A percentile compares a stretch with the other conserved stretches of the same genome.
Conservation (phyloP, 2,329 filamentous ascomycete genomes). For the Byssothecium circinans region DNA sequence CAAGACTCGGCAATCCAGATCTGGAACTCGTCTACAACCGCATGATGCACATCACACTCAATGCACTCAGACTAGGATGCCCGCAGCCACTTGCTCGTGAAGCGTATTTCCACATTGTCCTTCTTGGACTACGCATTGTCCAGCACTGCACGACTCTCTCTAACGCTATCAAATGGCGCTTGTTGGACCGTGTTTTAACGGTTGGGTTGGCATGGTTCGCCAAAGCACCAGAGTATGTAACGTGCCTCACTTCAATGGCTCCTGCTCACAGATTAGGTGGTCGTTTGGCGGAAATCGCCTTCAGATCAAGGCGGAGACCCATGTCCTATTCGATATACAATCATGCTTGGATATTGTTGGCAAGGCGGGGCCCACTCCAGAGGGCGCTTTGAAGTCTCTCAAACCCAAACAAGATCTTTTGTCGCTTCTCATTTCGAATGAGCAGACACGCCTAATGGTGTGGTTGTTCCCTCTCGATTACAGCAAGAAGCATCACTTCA, state of each 20-base stretch:
- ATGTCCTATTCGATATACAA: constrained; percentile 75
- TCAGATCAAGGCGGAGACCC: constrained; percentile 90
- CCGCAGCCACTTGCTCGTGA: constrained; percentile 89
- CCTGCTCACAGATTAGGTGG: constrained; percentile 60
- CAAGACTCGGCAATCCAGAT: constrained; percentile 79
- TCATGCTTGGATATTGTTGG: constrained; percentile 65
- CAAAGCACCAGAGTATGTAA: constrained; percentile 64
- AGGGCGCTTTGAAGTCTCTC: constrained; percentile 64
- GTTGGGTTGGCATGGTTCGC: constrained; percentile 89
- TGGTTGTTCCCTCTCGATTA: constrained; percentile 84
- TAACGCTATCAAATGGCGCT: constrained; percentile 70
- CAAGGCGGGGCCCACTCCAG: constrained; percentile 55
- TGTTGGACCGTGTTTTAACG: constrained; percentile 87
- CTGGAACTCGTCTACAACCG: constrained; percentile 80
- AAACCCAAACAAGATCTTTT: constrained; percentile 83
- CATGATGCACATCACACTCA: constrained; percentile 75
- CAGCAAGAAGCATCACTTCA: constrained; percentile 57
- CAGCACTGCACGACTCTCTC: constrained; percentile 67
- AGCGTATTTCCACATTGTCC: constrained; percentile 82
- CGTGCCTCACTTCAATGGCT: background rate
- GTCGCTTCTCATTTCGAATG: constrained; percentile 76
- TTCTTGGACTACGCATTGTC: constrained; percentile 80
- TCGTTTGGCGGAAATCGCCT: constrained; percentile 93
- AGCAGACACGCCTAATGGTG: constrained; percentile 79
- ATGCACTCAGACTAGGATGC: constrained; percentile 63